Percentiles rank a stretch among this genome's conserved stretches.
Evolutionary conservation across 1,284 basidiomycete species (phyloP).

Genomic region (Apiotrichum laibachii): DNA sequence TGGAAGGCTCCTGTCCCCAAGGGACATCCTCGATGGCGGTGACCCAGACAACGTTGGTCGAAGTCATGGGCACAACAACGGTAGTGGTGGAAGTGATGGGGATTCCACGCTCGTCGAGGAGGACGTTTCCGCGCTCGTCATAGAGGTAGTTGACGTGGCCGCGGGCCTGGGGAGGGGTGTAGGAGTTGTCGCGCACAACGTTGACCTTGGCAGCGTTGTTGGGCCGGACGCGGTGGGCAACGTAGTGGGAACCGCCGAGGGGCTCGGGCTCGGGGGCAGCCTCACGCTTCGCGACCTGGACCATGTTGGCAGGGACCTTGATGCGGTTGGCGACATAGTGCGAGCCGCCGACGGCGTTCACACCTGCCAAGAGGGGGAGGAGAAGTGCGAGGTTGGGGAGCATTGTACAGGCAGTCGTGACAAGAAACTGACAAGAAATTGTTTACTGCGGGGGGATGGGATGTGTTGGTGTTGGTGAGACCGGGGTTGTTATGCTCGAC

Average conservation of each 20-base stretch:
- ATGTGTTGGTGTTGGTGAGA: neutral
- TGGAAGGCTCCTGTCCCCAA: conserved; percentile 1
- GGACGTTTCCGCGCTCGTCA: conserved; percentile 1
- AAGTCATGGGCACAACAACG: conserved; percentile 40
- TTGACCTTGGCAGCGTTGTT: neutral
- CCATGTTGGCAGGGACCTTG: neutral
- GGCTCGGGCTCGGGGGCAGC: conserved; percentile 3
- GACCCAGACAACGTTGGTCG: conserved; percentile 46
- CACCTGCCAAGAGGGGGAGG: conserved; percentile 19
- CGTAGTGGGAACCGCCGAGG: conserved; percentile 19
- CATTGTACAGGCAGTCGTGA: conserved; percentile 5
- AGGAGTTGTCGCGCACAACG: neutral
- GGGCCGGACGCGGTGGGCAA: neutral
- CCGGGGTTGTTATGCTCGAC: neutral
- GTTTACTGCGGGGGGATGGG: neutral
- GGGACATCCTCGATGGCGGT: conserved; percentile 13
- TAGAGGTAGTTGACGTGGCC: conserved; percentile 5
- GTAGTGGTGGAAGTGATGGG: conserved; percentile 50
- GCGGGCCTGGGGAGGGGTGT: neutral
- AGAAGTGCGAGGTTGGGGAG: conserved; percentile 13
- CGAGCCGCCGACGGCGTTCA: conserved; percentile 13
- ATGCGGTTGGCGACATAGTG: conserved; percentile 14
- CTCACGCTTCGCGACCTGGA: conserved; percentile 3
- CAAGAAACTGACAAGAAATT: neutral
- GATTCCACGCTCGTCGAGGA: conserved; percentile 37